Evolutionary conservation across 169 alveolate species (phyloP), one percentile per base, ranked within the genome.

Genomic region (Eimeria necatrix): DNA sequence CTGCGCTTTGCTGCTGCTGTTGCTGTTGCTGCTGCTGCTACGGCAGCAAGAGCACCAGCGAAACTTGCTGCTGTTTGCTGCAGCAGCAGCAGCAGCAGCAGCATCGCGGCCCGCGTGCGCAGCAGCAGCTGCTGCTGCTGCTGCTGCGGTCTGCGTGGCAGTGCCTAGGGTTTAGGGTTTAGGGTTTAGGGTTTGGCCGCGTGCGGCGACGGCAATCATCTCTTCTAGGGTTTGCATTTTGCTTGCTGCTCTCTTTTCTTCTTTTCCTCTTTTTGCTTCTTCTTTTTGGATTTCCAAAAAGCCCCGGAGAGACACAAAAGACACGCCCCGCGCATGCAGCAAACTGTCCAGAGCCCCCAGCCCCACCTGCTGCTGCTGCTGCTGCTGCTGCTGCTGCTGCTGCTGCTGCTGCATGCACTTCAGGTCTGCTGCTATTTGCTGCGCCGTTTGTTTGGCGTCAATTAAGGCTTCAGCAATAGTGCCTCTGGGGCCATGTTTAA

Each of bases 401-500:
- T 14, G 26, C 48, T 20, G 78, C 78, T 68, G 78, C 68, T 56
- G 68, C 68, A 56, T 1, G 22, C 32, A n/a, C 3, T 51, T 20
- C 14, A 49, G 88, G 26, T 89, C 94, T 12, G 70, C 4, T 51
- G 59, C 53, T 9, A 60, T 61, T 41, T 52, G 61, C 20, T n/a
- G 12, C 26, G 74, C 86, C 3, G 91, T 83, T 52, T 64, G 94
- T 56, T 20, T 22, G 9, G 96, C 96, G 53, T 94, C 96, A 26
- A 89, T 59, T 20, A 95, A 53, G 84, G 85, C 86, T 22, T 61
- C 73, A n/a, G 97, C 97, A 49, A 95, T 92, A 26, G 80, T 81
- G 51, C 97, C 97, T 26, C 53, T 26, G 32, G 97, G 96, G 20
- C 97, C 97, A 3, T 96, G 90, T 81, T 94, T 93, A 14, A n/a